Base-by-base conservation (phyloP, 768 basidiomycete genomes). In the Trametes elegans region DNA sequence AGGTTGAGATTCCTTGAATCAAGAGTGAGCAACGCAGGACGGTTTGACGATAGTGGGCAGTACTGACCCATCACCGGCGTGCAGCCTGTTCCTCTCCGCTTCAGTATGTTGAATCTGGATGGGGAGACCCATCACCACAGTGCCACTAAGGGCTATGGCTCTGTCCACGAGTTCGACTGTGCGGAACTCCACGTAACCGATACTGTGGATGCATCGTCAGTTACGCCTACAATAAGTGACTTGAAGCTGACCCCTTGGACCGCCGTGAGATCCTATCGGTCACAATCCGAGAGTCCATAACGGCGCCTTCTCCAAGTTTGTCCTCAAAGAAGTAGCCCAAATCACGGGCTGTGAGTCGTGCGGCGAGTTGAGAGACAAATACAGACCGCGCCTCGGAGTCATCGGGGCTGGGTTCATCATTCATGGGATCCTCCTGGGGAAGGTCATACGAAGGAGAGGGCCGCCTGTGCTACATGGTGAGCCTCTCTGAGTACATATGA, bases 281-380 rank as follows among this genome's bases (percentile, higher is more conserved):
- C 29, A 99, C 97, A 66, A 99, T 94, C 55, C 94, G 79, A 24
- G 96, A 90, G 66, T 99, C 97, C 78, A 95, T 87, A 7, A 99
- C 97, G 18, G 90, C 84, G 32, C 88, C 87, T 74, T 93, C 90
- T 19, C 95, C 96, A 40, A 98, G 79, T 70, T 95, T 92, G 69
- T 96, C 90, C 77, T 98, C 96, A 68, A 99, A 98, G 78, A 99
- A 99, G 74, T 94, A 91, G 62, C 95, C 95, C 73, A 99, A 78
- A 76, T 99, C 97, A 70, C 93, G 85, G 64, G 95, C 93, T 55
- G 95, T 98, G 70, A 98, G 84, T 67, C 93, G 88, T 58, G 94
- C 93, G 65, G 97, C 93, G 69, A 99, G 86, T 75, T 98, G 97
- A 65, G 95, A 96, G 69, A 97, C 93, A 74, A 98, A 98, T 63